phyloP scores from a whole-genome alignment of 2,329 filamentous ascomycete species.

The Helotiales sp. region DNA sequence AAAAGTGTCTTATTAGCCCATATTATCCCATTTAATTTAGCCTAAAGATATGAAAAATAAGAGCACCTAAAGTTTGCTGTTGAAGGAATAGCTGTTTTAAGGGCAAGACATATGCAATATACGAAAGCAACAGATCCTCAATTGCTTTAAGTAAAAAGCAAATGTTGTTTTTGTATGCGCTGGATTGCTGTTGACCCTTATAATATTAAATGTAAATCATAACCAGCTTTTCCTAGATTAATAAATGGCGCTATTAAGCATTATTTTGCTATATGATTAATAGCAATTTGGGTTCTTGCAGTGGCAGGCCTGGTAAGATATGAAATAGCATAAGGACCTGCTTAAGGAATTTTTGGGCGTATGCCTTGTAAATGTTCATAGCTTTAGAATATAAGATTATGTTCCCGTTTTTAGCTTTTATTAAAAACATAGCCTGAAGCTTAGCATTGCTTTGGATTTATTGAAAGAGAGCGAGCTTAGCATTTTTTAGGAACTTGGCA shows the following conservation, averaged over 20 bases:
- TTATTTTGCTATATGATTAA: no score
- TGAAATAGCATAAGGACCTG: conserved; percentile 6
- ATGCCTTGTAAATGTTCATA: conserved; percentile 21
- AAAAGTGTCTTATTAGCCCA: conserved; percentile 19
- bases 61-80: neutral
- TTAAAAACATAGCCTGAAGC: conserved; percentile 26
- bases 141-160: conserved; percentile 22
- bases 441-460: conserved; percentile 10
- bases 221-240: conserved; percentile 20
- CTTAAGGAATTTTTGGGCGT: conserved; percentile 22
- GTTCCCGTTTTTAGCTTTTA: neutral
- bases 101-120: conserved; percentile 20
- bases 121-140: conserved; percentile 23
- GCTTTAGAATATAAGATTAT: conserved; percentile 8
- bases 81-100: conserved; percentile 23
- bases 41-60: conserved; percentile 26
- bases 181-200: conserved; percentile 27
- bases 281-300: no score
- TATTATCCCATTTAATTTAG: conserved; percentile 15
- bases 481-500: conserved; percentile 19
- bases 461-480: conserved; percentile 12
- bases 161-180: conserved; percentile 14
- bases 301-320: no score
- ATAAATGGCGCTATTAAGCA: no score
- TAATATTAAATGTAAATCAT: conserved; percentile 28